These are phyloP conservation scores for Fusarium anthophilum DNA, from an alignment of 2,329 filamentous ascomycete genomes.

Conservation along the genomic window DNA sequence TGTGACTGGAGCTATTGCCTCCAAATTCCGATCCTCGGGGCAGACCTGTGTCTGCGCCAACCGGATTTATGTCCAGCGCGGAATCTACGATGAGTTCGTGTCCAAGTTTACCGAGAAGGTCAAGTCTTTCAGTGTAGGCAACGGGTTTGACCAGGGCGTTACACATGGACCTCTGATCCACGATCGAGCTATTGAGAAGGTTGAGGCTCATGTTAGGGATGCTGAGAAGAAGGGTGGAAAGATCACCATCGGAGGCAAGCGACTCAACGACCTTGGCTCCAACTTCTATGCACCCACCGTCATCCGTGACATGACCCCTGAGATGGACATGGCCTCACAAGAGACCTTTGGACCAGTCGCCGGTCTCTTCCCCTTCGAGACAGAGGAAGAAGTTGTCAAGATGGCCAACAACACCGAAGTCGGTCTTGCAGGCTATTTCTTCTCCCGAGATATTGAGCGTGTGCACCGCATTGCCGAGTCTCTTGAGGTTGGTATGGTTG, in stretches of 20 bases:
- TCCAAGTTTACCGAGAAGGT: conserved; percentile 76
- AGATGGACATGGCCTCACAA: conserved; percentile 86
- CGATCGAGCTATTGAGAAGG: conserved; percentile 81
- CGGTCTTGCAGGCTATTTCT: conserved; percentile 95
- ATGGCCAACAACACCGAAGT: conserved; percentile 86
- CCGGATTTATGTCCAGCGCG: conserved; percentile 80
- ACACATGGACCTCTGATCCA: conserved; percentile 90
- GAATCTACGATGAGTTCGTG: conserved; percentile 80
- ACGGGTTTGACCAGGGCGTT: conserved; percentile 73
- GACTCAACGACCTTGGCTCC: conserved; percentile 75
- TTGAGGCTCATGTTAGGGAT: conserved; percentile 81
- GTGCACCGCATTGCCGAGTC: conserved; percentile 71
- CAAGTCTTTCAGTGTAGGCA: conserved; percentile 77
- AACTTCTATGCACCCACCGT: conserved; percentile 95
- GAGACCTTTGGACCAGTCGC: conserved; percentile 97
- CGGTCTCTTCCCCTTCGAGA: conserved; percentile 87
- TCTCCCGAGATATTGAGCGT: conserved; percentile 71
- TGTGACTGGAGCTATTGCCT: conserved; percentile 82
- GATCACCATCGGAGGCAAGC: conserved; percentile 78
- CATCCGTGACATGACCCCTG: conserved; percentile 82
- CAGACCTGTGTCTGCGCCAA: conserved; percentile 96
- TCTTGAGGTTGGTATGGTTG: conserved; percentile 88
- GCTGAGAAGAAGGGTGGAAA: conserved; percentile 80
- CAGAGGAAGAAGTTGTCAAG: conserved; percentile 86
- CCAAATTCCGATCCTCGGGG: conserved; percentile 93